phyloP scores from a whole-genome alignment of 164 flowering plant genomes.

The Nymphaea thermarum region DNA sequence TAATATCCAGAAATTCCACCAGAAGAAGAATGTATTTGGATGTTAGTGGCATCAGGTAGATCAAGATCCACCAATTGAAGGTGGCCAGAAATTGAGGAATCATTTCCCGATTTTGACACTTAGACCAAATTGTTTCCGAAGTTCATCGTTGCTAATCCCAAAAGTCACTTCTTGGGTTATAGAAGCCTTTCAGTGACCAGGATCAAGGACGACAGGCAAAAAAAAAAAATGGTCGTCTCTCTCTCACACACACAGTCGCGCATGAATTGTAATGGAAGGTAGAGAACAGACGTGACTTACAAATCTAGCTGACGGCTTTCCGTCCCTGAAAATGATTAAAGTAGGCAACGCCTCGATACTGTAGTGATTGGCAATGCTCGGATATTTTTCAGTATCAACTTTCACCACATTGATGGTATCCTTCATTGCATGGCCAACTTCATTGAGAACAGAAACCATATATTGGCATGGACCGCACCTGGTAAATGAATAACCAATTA shows the following conservation, averaged over 20 bases:
- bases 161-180: too few species aligned
- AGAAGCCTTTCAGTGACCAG: too few species aligned
- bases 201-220: too few species aligned
- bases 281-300: conserved; percentile 34
- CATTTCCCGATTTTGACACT: too few species aligned
- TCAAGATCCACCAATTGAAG: too few species aligned
- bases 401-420: conserved; percentile 79
- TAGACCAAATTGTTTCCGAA: too few species aligned
- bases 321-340: conserved; percentile 79
- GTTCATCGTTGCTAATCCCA: too few species aligned
- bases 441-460: conserved; percentile 75
- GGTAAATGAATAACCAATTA: not conserved
- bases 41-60: too few species aligned
- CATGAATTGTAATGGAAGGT: not conserved
- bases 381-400: conserved; percentile 91
- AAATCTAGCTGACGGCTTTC: conserved; percentile 69
- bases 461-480: conserved; percentile 99
- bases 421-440: conserved; percentile 44
- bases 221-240: too few species aligned
- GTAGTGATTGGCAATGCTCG: conserved; percentile 62
- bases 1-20: too few species aligned
- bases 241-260: not conserved
- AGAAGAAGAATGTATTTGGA: too few species aligned
- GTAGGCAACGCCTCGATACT: conserved; percentile 76
- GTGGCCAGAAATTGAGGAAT: too few species aligned